Evolutionary conservation across 139 green algal genomes (phyloP), one percentile per base, ranked within the genome.

Genomic region (Eudorina sp.): DNA sequence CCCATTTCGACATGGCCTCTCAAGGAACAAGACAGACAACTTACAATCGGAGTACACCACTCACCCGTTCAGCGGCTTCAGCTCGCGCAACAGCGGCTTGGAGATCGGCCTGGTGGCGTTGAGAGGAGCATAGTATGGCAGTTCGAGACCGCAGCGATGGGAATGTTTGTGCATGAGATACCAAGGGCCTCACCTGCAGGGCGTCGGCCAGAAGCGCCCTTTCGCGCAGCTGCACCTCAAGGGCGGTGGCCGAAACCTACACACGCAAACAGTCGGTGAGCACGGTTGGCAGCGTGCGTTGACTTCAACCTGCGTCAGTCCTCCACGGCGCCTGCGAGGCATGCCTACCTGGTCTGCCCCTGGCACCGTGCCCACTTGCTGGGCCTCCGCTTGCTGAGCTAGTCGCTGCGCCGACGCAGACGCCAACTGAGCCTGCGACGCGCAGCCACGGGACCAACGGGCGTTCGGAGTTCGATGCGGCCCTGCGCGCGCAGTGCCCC

Each of bases 171-270:
- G n/a, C n/a, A n/a, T n/a, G n/a, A n/a, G n/a, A n/a, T n/a, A n/a
- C n/a, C 40, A 48, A 4, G 4, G 38, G 25, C 8, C 38, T 23
- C 34, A 87, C 81, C 81, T 87, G 64, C 3, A 87, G 46, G 0
- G 64, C 31, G 6, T 78, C 81, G 0, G 45, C 45, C 64, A 68
- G 19, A 38, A 79, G 34, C 43, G 81, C 60, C 66, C 51, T 51
- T 64, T 87, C 62, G 21, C 60, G 81, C 8, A 78, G 40, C 40
- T 79, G 62, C 21, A 87, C 31, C 62, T 87, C 81, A 43, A 87
- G 62, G 18, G 45, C 62, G 18, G 64, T 29, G 4, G 64, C 34
- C 6, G 48, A 18, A 31, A 36, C 75, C 45, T 81, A 45, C 27
- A 19, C 3, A 16, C 2, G 29, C 27, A 34, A 5, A 40, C 40